Conservation (phyloP, 2,329 filamentous ascomycete genomes). For the Dactylellina leptospora region DNA sequence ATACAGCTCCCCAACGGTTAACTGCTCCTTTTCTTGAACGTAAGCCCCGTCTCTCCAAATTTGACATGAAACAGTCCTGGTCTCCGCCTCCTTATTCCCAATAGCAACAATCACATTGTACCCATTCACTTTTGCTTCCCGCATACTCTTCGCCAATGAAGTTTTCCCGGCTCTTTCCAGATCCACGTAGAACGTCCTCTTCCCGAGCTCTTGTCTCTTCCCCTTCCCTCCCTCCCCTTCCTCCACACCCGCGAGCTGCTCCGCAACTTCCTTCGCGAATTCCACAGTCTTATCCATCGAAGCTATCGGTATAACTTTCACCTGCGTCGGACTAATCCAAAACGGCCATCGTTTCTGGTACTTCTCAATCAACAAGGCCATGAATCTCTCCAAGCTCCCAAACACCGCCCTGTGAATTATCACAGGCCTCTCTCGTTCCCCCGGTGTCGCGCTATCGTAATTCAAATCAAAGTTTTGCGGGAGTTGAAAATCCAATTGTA, state of each 20-base stretch:
- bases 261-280: conserved; percentile 60
- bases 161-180: conserved; percentile 70
- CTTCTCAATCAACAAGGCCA: conserved; percentile 85
- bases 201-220: conserved; percentile 48
- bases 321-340: conserved; percentile 84
- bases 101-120: conserved; percentile 79
- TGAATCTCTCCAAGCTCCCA: conserved; percentile 82
- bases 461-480: conserved; percentile 81
- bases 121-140: conserved; percentile 74
- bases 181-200: conserved; percentile 66
- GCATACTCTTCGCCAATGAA: conserved; percentile 76
- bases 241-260: conserved; percentile 62
- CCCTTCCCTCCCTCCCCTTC: neutral
- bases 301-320: conserved; percentile 67
- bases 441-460: conserved; percentile 67
- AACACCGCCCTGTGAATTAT: conserved; percentile 86
- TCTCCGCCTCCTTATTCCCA: conserved; percentile 72
- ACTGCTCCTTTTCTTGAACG: conserved; percentile 28
- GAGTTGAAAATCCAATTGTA: conserved; percentile 89
- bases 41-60: conserved; percentile 47
- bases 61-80: conserved; percentile 66
- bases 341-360: conserved; percentile 84
- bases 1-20: conserved; percentile 53
- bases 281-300: conserved; percentile 72
- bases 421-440: conserved; percentile 66